Evolutionary conservation across 2,329 filamentous ascomycete species (phyloP).

Genomic region (Hymenoscyphus fraxineus): DNA sequence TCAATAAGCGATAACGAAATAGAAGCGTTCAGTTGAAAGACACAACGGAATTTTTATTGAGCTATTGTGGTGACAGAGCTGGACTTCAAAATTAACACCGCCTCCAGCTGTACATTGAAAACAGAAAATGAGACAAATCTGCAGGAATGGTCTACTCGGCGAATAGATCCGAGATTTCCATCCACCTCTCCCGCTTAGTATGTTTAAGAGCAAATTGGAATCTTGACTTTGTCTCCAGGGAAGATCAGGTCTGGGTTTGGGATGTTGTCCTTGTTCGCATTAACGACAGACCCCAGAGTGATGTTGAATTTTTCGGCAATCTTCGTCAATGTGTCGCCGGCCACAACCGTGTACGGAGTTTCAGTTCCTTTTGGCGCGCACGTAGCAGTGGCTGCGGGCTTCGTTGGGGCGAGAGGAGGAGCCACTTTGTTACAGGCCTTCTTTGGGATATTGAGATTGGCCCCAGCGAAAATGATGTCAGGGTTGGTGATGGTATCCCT

Average conservation of each 20-base stretch:
- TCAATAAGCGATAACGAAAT: too few relatives aligned
- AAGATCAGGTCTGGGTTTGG: background rate
- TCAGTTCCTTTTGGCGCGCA: background rate
- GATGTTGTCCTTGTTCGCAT: background rate
- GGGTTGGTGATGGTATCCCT: background rate
- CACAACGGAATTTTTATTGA: too few relatives aligned
- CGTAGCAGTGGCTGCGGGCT: background rate
- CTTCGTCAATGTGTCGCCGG: background rate
- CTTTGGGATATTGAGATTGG: background rate
- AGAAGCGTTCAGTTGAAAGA: too few relatives aligned
- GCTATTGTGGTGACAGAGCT: too few relatives aligned
- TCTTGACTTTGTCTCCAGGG: background rate
- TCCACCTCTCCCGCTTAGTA: too few relatives aligned
- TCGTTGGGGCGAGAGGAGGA: background rate
- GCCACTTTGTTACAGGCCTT: background rate
- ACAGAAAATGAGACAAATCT: too few relatives aligned
- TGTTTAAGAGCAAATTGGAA: background rate
- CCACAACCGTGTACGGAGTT: background rate
- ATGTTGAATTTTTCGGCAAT: background rate
- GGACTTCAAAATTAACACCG: too few relatives aligned
- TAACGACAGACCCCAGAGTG: background rate
- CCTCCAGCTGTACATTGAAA: too few relatives aligned
- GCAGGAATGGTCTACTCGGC: too few relatives aligned
- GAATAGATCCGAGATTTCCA: too few relatives aligned
- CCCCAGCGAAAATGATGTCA: background rate